Evolutionary conservation across 306 rosid genomes (phyloP), one percentile per base, ranked within the genome.

Genomic region (Casuarina cunninghamiana): DNA sequence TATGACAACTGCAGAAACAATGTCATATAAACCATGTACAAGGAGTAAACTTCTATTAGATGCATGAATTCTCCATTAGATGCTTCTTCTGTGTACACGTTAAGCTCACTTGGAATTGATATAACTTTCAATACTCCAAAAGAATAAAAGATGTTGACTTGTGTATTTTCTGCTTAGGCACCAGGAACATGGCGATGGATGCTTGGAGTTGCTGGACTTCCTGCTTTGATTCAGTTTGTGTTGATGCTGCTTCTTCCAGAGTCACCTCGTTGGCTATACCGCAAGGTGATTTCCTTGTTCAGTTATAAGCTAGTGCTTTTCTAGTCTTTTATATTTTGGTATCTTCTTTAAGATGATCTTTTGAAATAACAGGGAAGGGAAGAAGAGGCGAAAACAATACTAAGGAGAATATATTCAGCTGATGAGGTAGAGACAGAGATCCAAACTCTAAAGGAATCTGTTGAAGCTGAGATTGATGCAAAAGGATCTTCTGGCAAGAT

Each of bases 111-210:
- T 57, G 13, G 38, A 61, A 32, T 61, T 35, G 1, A 11, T 9
- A 26, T 61, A 61, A 5, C 43, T 61, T 17, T 10, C n/a, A 4
- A 39, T 58, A 19, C 39, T 58, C 3, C 26, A 26, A 32, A 4
- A 1, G 35, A 35, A 58, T 58, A 58, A 57, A 58, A 58, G 41
- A 58, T 58, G 65, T 26, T 58, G 26, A 58, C 65, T 6, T 21
- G 43, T 55, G 35, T 19, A 32, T 72, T 3, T 26, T 37, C 46
- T 73, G n/a, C 61, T 54, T 84, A 90, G 93, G 79, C 86, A 3
- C 83, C 79, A 0, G 94, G 90, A 8, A 86, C 91, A 21, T 90
- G 94, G 94, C 83, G 94, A 76, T 90, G 91, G 94, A 90, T 90
- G 94, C 85, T 86, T 46, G 94, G 94, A n/a, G 87, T 88, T 45